Evolutionary conservation across 164 flowering plant genomes (phyloP).

Genomic region (Cinnamomum chago): DNA sequence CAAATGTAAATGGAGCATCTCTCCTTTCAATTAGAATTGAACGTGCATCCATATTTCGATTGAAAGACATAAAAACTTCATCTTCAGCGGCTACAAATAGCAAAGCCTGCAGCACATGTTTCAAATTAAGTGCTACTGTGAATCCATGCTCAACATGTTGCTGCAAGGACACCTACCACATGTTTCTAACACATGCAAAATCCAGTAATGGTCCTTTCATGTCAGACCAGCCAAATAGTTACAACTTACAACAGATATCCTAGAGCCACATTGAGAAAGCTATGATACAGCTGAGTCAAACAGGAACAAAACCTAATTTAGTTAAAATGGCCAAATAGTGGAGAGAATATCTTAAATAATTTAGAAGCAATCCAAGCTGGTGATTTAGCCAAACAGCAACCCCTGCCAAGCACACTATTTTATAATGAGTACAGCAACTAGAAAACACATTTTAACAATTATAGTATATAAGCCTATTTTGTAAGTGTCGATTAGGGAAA

Average conservation of each 20-base stretch:
- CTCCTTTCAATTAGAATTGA: slow-evolving; percentile 46
- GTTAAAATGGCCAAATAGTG: too few species aligned
- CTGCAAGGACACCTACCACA: not conserved
- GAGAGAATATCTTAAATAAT: too few species aligned
- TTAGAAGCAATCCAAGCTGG: too few species aligned
- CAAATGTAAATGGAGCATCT: slow-evolving; percentile 19
- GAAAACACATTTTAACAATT: too few species aligned
- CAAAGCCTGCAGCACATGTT: slow-evolving; percentile 38
- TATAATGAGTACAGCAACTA: too few species aligned
- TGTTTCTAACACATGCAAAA: not conserved
- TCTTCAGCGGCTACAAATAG: slow-evolving; percentile 67
- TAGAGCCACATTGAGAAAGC: too few species aligned
- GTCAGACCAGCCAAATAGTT: not conserved
- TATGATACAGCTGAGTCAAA: too few species aligned
- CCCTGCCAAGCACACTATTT: too few species aligned
- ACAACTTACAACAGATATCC: not conserved
- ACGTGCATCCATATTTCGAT: slow-evolving; percentile 45
- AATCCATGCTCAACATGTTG: not conserved
- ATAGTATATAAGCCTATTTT: too few species aligned
- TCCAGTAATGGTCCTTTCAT: not conserved
- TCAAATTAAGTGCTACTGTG: not conserved
- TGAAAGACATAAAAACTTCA: slow-evolving; percentile 55
- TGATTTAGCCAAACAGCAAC: too few species aligned
- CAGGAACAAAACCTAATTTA: too few species aligned
- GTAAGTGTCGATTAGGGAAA: too few species aligned